These are phyloP conservation scores for Blastocystis sp. DNA, from an alignment of 352 stramenopile species.

Conservation along the genomic window DNA sequence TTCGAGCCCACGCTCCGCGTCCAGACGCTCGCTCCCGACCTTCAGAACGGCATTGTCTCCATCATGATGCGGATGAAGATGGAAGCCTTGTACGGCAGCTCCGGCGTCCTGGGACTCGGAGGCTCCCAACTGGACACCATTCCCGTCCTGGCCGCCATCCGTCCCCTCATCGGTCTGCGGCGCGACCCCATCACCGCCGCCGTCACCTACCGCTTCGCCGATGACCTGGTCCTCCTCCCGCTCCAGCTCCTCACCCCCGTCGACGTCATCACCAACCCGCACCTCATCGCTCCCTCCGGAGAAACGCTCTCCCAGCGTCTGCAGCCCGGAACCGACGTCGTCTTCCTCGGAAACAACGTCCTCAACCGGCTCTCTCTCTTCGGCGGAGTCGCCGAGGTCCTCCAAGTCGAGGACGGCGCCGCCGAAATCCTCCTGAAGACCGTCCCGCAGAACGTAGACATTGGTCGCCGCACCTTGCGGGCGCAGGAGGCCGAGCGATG, in stretches of 20 bases:
- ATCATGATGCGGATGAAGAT: neutral
- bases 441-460: constrained; percentile 3
- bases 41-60: neutral
- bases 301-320: constrained; percentile 78
- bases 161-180: constrained; percentile 80
- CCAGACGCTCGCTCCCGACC: neutral
- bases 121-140: constrained; percentile 81
- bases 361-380: constrained; percentile 66
- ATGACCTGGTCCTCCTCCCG: constrained; percentile 82
- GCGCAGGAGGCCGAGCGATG: constrained; percentile 79
- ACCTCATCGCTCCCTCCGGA: constrained; percentile 77
- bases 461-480: constrained; percentile 81
- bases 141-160: constrained; percentile 71
- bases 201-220: constrained; percentile 81
- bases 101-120: constrained; percentile 72
- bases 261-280: constrained; percentile 78
- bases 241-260: constrained; percentile 84
- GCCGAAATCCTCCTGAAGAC: neutral
- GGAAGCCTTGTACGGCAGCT: neutral
- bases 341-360: constrained; percentile 69
- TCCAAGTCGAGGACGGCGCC: constrained; percentile 64
- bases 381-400: constrained; percentile 77
- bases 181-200: constrained; percentile 81
- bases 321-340: constrained; percentile 70
- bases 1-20: neutral